Conservation (phyloP, 306 rosid genomes). For the Albizia julibrissin region DNA sequence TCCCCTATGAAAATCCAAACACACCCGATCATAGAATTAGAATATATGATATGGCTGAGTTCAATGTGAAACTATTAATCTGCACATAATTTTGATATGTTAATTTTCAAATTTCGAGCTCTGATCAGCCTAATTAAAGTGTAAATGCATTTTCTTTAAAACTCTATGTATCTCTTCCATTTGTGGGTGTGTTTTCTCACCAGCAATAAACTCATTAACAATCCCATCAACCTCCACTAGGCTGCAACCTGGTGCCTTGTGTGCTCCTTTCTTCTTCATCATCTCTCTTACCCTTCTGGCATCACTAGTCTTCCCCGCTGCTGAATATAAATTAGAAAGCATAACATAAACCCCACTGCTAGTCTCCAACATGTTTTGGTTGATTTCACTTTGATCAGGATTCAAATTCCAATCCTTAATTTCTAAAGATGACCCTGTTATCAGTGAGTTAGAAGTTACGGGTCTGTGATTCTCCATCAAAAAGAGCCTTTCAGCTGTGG, state of each 20-base stretch:
- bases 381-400: background rate
- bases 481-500: conserved; percentile 55
- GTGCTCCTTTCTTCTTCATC: conserved; percentile 61
- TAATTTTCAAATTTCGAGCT: background rate
- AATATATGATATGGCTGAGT: background rate
- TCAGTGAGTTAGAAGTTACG: background rate
- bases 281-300: conserved; percentile 60
- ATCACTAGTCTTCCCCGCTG: conserved; percentile 51
- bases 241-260: conserved; percentile 79
- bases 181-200: conserved; percentile 53
- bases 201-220: conserved; percentile 67
- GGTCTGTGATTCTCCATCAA: conserved; percentile 16
- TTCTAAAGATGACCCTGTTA: background rate
- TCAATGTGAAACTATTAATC: background rate
- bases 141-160: conserved; percentile 53
- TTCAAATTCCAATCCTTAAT: background rate
- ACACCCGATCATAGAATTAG: background rate
- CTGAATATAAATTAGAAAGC: conserved; percentile 63
- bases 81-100: background rate
- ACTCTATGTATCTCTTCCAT: conserved; percentile 54
- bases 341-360: conserved; percentile 66
- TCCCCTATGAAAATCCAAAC: background rate
- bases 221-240: conserved; percentile 60
- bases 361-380: conserved; percentile 27
- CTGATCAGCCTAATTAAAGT: conserved; percentile 28